phyloP scores from a whole-genome alignment of 177 flowering plant genomes.

The Telopea speciosissima region DNA sequence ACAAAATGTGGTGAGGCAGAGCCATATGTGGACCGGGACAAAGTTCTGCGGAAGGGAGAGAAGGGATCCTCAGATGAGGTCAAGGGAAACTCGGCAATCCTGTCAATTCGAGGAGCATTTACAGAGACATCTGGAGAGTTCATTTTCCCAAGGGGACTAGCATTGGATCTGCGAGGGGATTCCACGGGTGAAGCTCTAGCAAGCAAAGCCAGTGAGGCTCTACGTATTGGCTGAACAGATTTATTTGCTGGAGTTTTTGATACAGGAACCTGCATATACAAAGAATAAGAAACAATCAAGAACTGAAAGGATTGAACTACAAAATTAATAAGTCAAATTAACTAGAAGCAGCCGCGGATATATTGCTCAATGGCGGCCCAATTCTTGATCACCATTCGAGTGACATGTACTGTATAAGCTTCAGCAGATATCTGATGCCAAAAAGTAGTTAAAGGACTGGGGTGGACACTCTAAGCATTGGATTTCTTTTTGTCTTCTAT shows the following conservation, averaged over 20 bases:
- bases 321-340: neutral
- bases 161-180: conserved; percentile 33
- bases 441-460: neutral
- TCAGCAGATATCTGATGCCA: neutral
- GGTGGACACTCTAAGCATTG: too few relatives aligned
- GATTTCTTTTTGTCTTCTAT: neutral
- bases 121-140: conserved; percentile 82
- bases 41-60: conserved; percentile 30
- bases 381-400: neutral
- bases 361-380: neutral
- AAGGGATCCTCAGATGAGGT: conserved; percentile 54
- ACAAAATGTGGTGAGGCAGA: conserved; percentile 38
- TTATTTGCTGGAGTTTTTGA: conserved; percentile 39
- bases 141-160: conserved; percentile 34
- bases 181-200: conserved; percentile 26
- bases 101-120: conserved; percentile 81
- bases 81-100: conserved; percentile 76
- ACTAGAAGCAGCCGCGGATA: neutral
- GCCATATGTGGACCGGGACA: conserved; percentile 37
- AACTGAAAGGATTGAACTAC: neutral
- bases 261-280: conserved; percentile 43
- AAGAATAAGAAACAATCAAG: conserved; percentile 4
- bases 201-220: conserved; percentile 73
- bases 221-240: conserved; percentile 30
- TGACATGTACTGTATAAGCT: neutral